Evolutionary conservation across 2,329 filamentous ascomycete genomes (phyloP).

Genomic region (Scedosporium dehoogii): DNA sequence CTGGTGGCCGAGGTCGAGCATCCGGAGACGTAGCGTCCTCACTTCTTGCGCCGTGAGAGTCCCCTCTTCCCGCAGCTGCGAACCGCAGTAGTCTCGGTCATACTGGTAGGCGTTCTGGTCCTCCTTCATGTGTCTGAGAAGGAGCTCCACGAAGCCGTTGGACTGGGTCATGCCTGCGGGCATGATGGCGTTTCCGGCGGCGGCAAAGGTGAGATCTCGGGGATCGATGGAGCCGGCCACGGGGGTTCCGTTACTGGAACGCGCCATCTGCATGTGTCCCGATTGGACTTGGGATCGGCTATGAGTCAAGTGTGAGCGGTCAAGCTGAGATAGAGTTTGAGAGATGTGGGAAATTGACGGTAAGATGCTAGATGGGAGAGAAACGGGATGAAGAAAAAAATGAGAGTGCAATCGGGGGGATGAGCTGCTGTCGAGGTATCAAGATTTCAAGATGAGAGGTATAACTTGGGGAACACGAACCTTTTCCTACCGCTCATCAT

Average conservation of each 20-base stretch:
- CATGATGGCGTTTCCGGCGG: not conserved
- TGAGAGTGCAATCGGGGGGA: not conserved
- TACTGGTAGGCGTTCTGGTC: conserved; percentile 31
- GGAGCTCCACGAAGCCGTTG: conserved; percentile 7
- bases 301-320: not conserved
- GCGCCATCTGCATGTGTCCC: not conserved
- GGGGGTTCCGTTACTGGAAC: not conserved
- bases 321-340: not conserved
- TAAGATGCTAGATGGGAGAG: not conserved
- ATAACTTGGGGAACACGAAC: not conserved
- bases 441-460: not conserved
- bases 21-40: conserved; percentile 30
- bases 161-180: conserved; percentile 4
- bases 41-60: conserved; percentile 30
- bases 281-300: not conserved
- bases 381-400: not conserved
- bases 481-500: conserved; percentile 1
- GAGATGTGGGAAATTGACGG: not conserved
- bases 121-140: conserved; percentile 25
- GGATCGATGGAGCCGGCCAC: conserved; percentile 1
- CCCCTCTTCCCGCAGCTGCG: conserved; percentile 19
- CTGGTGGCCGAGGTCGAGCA: conserved; percentile 32
- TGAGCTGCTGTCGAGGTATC: not conserved
- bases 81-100: conserved; percentile 30
- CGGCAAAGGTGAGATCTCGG: not conserved